A percentile compares a stretch with the other conserved stretches of the same genome.
These are phyloP conservation scores for Pseudogymnoascus sp. DNA, from an alignment of 2,329 filamentous ascomycete genomes.

Conservation along the genomic window DNA sequence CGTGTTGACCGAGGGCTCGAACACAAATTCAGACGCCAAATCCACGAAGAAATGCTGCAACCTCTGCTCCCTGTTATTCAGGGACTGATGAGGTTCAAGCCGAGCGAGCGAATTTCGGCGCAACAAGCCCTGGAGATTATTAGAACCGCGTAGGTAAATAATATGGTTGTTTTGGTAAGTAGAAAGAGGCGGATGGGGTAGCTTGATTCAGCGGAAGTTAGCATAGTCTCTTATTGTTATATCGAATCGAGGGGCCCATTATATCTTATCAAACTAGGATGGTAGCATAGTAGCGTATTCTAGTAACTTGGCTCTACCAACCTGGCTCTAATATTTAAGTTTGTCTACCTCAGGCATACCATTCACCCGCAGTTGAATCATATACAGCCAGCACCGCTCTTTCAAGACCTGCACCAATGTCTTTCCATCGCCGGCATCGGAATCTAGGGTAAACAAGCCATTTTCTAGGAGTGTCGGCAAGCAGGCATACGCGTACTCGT, in stretches of 20 bases:
- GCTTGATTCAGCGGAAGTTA: no score
- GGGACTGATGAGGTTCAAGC: neutral
- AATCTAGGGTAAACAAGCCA: neutral
- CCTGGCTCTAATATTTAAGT: neutral
- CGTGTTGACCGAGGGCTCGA: neutral
- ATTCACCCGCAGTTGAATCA: neutral
- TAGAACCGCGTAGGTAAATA: neutral
- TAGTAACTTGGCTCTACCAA: neutral
- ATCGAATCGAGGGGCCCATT: neutral
- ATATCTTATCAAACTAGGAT: neutral
- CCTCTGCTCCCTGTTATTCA: slow-evolving; percentile 3
- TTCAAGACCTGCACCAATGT: neutral
- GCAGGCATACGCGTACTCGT: neutral
- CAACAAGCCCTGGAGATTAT: neutral
- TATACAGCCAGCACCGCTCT: neutral
- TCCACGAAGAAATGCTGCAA: neutral
- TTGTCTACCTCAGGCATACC: neutral
- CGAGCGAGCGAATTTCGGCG: slow-evolving; percentile 1
- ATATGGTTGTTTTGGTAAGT: neutral
- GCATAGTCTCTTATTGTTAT: neutral
- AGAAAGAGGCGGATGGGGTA: neutral
- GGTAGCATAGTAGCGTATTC: neutral
- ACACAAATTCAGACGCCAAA: slow-evolving; percentile 2
- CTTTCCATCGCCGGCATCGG: neutral
- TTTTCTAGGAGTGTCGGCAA: neutral